Percentiles rank a stretch among this genome's conserved stretches.
phyloP scores from a whole-genome alignment of 805 yeast genomes.

The Kodamaea sagamina region DNA sequence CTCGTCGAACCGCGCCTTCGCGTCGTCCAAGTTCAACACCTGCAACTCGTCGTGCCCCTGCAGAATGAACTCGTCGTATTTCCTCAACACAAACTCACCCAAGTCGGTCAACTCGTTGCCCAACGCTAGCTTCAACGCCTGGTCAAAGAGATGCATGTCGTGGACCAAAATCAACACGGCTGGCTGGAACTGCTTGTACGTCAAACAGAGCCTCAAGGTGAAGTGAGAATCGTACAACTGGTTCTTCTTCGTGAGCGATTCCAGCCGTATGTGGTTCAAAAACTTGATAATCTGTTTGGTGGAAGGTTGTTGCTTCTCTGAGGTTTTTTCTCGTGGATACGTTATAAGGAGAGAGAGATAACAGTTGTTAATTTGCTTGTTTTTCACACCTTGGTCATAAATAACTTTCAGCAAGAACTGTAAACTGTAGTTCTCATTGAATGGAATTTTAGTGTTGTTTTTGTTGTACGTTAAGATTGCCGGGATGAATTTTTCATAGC shows the following conservation, averaged over 20 bases:
- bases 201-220: conserved; percentile 70
- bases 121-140: conserved; percentile 77
- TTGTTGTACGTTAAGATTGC: conserved; percentile 71
- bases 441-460: conserved; percentile 37
- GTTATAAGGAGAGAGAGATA: conserved; percentile 66
- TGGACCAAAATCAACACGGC: conserved; percentile 75
- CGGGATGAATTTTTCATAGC: conserved; percentile 69
- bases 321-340: conserved; percentile 20
- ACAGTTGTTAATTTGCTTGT: conserved; percentile 63
- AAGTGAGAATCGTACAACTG: conserved; percentile 65
- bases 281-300: conserved; percentile 35
- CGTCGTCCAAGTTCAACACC: conserved; percentile 7
- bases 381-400: conserved; percentile 40
- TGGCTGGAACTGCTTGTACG: conserved; percentile 56
- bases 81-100: conserved; percentile 42
- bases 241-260: conserved; percentile 16
- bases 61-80: conserved; percentile 28
- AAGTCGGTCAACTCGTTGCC: conserved; percentile 57
- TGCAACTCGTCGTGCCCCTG: conserved; percentile 15
- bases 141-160: conserved; percentile 66
- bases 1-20: neutral
- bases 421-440: conserved; percentile 61
- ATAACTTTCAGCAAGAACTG: conserved; percentile 59
- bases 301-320: conserved; percentile 38
- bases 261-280: conserved; percentile 27